Conservation (phyloP, 2,329 filamentous ascomycete species). For the Cercospora berteroae region DNA sequence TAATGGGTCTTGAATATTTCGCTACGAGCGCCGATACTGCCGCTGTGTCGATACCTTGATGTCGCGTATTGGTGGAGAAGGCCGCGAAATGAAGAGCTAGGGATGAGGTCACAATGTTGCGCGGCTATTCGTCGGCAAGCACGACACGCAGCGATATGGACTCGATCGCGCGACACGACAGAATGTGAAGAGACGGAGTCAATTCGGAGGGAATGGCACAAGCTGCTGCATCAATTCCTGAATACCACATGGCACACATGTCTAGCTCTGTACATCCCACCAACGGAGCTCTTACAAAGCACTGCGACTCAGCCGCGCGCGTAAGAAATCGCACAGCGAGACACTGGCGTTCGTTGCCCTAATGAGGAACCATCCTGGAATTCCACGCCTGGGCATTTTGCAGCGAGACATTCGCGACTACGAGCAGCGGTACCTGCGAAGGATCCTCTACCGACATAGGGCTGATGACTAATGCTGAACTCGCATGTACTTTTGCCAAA, state of each 20-base stretch:
- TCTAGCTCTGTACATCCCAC: not conserved
- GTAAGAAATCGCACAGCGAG: not conserved
- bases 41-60: not conserved
- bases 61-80: not conserved
- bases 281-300: not conserved
- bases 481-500: not conserved
- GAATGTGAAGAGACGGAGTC: not conserved
- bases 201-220: not conserved
- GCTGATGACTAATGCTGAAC: not conserved
- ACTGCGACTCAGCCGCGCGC: too few relatives aligned
- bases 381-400: not conserved
- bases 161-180: not conserved
- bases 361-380: not conserved
- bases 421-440: not conserved
- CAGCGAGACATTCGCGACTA: not conserved
- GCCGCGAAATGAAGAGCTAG: not conserved
- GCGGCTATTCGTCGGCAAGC: not conserved
- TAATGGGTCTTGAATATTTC: not conserved
- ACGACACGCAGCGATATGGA: not conserved
- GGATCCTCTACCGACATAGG: not conserved
- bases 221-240: not conserved
- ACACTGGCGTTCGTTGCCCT: not conserved
- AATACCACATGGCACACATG: not conserved
- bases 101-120: not conserved
- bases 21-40: not conserved